Percentiles rank a stretch among this genome's conserved stretches.
phyloP scores from a whole-genome alignment of 345 rosid genomes.

The Theobroma cacao region DNA sequence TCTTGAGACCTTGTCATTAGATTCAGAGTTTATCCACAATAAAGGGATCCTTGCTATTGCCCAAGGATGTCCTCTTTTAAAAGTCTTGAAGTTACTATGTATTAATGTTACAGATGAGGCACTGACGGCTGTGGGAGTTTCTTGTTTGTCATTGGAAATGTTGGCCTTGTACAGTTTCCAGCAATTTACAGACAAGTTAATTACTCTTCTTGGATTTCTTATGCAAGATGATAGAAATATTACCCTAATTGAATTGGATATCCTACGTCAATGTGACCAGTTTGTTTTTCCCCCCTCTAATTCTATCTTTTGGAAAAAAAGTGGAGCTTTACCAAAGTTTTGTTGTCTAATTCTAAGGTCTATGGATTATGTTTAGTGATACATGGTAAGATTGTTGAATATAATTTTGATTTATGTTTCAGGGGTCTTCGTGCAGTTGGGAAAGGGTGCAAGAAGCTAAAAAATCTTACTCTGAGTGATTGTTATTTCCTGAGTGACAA shows the following conservation, averaged over 20 bases:
- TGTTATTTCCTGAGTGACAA: constrained; percentile 74
- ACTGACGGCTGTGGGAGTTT: constrained; percentile 57
- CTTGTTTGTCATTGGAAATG: constrained; percentile 64
- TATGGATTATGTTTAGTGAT: background rate
- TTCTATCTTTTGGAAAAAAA: background rate
- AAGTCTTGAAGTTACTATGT: constrained; percentile 76
- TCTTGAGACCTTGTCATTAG: constrained; percentile 66
- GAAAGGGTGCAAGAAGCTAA: constrained; percentile 78
- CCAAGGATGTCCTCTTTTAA: constrained; percentile 66
- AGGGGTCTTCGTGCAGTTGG: constrained; percentile 82
- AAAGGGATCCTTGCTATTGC: constrained; percentile 72
- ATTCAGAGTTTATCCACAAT: constrained; percentile 74
- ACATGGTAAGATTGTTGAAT: background rate
- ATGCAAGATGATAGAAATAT: constrained; percentile 1
- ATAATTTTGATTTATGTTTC: constrained; percentile 25
- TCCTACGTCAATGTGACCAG: background rate
- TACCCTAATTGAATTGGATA: background rate
- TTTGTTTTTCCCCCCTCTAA: background rate
- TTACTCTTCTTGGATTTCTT: constrained; percentile 11
- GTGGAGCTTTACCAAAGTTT: background rate
- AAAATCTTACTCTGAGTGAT: constrained; percentile 69
- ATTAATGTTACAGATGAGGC: constrained; percentile 70
- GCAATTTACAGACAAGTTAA: constrained; percentile 75
- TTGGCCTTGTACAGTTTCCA: constrained; percentile 77
- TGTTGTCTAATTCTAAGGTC: background rate